Evolutionary conservation across 2,329 filamentous ascomycete genomes (phyloP).

Genomic region (Fusarium sp.): DNA sequence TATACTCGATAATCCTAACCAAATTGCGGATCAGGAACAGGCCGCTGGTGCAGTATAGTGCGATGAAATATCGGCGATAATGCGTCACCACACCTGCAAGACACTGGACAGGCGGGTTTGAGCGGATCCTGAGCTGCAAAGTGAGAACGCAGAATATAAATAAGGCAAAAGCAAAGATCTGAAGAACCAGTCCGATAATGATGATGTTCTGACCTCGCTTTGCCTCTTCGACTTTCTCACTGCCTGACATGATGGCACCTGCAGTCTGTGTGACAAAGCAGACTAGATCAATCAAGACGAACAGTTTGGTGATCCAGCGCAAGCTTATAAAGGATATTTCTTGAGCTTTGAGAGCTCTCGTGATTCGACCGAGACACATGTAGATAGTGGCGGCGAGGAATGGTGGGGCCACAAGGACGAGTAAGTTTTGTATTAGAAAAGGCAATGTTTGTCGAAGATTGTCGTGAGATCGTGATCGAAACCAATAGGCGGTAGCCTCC

Average conservation of each 20-base stretch:
- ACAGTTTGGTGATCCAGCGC: neutral
- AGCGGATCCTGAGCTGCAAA: neutral
- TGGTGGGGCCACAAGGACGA: neutral
- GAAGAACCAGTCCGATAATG: neutral
- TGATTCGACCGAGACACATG: neutral
- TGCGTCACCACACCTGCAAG: neutral
- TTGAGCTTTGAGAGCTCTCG: neutral
- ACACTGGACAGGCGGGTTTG: neutral
- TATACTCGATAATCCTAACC: neutral
- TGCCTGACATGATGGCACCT: neutral
- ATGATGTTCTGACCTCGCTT: neutral
- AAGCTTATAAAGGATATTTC: neutral
- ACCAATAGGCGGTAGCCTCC: neutral
- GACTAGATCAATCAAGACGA: neutral
- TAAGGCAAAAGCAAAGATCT: constrained; percentile 14
- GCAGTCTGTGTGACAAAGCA: neutral
- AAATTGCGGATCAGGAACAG: neutral
- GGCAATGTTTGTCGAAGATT: neutral
- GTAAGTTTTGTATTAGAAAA: neutral
- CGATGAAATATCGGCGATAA: neutral
- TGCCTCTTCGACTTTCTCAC: neutral
- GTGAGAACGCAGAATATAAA: neutral
- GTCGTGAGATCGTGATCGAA: neutral
- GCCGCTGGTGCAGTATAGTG: neutral
- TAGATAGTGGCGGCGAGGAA: neutral